Evolutionary conservation across 2,329 filamentous ascomycete genomes (phyloP).

Genomic region (Clonostachys byssicola): DNA sequence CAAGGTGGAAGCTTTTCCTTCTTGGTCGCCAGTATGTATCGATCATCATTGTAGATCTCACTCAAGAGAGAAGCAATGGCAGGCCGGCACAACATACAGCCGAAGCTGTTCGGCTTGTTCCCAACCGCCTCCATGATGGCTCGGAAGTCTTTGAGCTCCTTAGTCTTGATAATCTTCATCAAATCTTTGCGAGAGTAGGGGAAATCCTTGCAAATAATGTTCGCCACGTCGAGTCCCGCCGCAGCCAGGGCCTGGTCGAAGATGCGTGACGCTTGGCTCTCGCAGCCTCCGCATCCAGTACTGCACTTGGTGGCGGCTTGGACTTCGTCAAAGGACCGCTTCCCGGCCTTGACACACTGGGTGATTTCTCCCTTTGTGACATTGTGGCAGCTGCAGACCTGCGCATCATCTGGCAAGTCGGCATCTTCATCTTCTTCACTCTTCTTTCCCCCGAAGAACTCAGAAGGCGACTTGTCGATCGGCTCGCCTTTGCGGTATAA

Average conservation of each 20-base stretch:
- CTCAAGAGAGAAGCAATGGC: conserved; percentile 76
- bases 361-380: conserved; percentile 81
- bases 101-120: conserved; percentile 64
- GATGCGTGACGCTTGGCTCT: conserved; percentile 83
- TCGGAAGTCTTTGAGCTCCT: conserved; percentile 66
- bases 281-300: conserved; percentile 84
- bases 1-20: too few species aligned
- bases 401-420: conserved; percentile 78
- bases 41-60: conserved; percentile 68
- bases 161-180: conserved; percentile 86
- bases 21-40: too few species aligned
- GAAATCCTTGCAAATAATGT: conserved; percentile 83
- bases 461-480: conserved; percentile 72
- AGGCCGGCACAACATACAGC: conserved; percentile 86
- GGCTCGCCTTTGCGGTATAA: conserved; percentile 81
- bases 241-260: conserved; percentile 85
- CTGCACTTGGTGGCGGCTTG: conserved; percentile 91
- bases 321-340: conserved; percentile 60
- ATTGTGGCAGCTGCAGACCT: conserved; percentile 92
- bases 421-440: conserved; percentile 70
- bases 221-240: conserved; percentile 84
- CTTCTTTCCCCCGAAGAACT: conserved; percentile 77
- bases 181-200: conserved; percentile 78
- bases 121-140: conserved; percentile 79
- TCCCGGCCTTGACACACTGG: conserved; percentile 59